Conservation (phyloP, 2,329 filamentous ascomycete species). For the Colletotrichum navitas region DNA sequence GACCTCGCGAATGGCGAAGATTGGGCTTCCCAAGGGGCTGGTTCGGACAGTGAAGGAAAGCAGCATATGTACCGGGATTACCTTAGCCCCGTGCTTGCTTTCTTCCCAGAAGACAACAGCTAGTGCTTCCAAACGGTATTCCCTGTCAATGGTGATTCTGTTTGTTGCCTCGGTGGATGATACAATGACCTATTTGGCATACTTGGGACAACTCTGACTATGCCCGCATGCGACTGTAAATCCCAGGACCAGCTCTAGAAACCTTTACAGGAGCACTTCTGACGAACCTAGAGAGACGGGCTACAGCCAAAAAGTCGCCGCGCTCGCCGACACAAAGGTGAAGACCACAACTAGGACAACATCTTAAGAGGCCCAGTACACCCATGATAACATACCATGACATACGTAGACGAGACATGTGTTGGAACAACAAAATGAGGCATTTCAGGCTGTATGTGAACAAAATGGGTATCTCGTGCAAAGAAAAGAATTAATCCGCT, state of each 20-base stretch:
- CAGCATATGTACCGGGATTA: constrained; percentile 17
- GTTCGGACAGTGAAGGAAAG: neutral
- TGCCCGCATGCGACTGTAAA: neutral
- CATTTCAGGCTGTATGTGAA: neutral
- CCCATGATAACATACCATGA: neutral
- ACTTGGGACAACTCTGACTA: neutral
- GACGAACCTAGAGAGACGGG: neutral
- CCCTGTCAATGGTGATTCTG: neutral
- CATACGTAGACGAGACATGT: neutral
- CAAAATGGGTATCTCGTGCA: constrained; percentile 32
- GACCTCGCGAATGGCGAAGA: constrained; percentile 7
- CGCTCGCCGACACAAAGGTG: neutral
- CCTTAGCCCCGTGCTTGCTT: constrained; percentile 33
- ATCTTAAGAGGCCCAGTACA: neutral
- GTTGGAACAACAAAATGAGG: neutral
- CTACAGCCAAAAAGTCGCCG: neutral
- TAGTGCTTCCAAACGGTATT: neutral
- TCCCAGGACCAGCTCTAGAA: neutral
- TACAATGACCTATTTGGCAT: neutral
- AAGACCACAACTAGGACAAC: neutral
- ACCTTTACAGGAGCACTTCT: neutral
- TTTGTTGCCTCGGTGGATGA: neutral
- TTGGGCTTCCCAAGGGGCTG: neutral
- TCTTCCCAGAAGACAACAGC: constrained; percentile 21
- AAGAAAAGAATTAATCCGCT: constrained; percentile 11